Conservation (phyloP, 495 filamentous ascomycete species). For the Penicillium ucsense region DNA sequence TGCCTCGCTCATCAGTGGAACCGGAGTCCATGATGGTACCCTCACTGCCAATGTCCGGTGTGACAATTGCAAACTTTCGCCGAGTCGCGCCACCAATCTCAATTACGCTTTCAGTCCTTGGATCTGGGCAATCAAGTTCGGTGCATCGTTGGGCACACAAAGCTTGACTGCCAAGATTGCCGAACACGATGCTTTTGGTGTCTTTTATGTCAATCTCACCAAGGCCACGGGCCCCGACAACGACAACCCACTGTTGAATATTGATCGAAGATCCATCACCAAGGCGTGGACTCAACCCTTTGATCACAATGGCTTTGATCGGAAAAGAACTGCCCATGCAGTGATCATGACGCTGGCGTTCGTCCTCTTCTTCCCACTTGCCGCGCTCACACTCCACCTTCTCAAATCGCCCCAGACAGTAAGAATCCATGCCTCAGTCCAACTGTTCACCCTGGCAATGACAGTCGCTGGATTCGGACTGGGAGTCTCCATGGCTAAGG, state of each 20-base stretch:
- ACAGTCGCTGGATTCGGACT: conserved; percentile 52
- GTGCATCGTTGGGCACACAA: conserved; percentile 46
- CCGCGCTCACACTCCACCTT: conserved; percentile 36
- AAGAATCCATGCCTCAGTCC: conserved; percentile 47
- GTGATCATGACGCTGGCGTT: conserved; percentile 34
- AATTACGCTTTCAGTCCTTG: conserved; percentile 40
- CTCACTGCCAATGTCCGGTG: conserved; percentile 59
- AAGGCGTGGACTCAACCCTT: neutral
- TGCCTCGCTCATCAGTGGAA: conserved; percentile 50
- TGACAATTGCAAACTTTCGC: conserved; percentile 48
- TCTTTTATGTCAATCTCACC: conserved; percentile 7
- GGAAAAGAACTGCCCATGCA: conserved; percentile 32
- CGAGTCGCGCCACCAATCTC: conserved; percentile 37
- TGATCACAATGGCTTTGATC: conserved; percentile 5
- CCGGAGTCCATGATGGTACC: conserved; percentile 39
- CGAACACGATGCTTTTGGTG: conserved; percentile 43
- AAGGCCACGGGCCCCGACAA: conserved; percentile 24
- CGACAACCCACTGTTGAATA: conserved; percentile 48
- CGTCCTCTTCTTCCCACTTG: conserved; percentile 42
- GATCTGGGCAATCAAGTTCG: conserved; percentile 57
- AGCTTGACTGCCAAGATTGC: conserved; percentile 37
- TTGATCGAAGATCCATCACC: neutral
- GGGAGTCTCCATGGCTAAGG: conserved; percentile 43
- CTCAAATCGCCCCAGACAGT: conserved; percentile 24
- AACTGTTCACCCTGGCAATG: conserved; percentile 45